Conservation (phyloP, 768 basidiomycete species). For the Mycena vulgaris region DNA sequence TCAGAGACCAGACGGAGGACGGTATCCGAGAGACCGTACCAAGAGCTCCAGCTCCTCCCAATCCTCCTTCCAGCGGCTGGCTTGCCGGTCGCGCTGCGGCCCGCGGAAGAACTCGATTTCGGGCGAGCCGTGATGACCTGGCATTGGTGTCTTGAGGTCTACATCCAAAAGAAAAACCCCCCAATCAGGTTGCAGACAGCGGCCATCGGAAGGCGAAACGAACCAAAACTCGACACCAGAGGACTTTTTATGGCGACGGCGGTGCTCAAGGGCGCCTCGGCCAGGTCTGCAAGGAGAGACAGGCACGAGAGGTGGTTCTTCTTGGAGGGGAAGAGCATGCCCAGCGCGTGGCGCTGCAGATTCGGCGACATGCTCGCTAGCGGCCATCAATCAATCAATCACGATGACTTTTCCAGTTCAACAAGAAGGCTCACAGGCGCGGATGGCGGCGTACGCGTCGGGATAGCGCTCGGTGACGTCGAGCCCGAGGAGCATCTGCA, state of each 20-base stretch:
- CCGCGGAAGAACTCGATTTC: slow-evolving; percentile 75
- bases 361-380: slow-evolving; percentile 69
- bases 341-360: slow-evolving; percentile 66
- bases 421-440: slow-evolving; percentile 61
- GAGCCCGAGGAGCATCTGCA: slow-evolving; percentile 90
- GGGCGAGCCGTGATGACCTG: slow-evolving; percentile 68
- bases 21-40: slow-evolving; percentile 54
- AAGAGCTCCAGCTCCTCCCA: slow-evolving; percentile 94
- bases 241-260: slow-evolving; percentile 46
- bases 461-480: slow-evolving; percentile 72
- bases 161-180: no score
- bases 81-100: slow-evolving; percentile 61
- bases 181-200: slow-evolving; percentile 5
- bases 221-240: slow-evolving; percentile 46
- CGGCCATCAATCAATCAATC: neutral
- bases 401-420: neutral
- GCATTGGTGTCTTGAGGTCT: slow-evolving; percentile 69
- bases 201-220: neutral
- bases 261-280: slow-evolving; percentile 55
- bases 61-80: slow-evolving; percentile 92
- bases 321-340: slow-evolving; percentile 74
- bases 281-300: slow-evolving; percentile 71
- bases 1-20: slow-evolving; percentile 4
- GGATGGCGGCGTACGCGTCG: slow-evolving; percentile 71
- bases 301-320: slow-evolving; percentile 72